Percentiles rank a stretch among this genome's conserved stretches.
These are phyloP conservation scores for Straminergon stramineum DNA, from an alignment of 225 moss, liverwort and hornwort species.

Conservation along the genomic window DNA sequence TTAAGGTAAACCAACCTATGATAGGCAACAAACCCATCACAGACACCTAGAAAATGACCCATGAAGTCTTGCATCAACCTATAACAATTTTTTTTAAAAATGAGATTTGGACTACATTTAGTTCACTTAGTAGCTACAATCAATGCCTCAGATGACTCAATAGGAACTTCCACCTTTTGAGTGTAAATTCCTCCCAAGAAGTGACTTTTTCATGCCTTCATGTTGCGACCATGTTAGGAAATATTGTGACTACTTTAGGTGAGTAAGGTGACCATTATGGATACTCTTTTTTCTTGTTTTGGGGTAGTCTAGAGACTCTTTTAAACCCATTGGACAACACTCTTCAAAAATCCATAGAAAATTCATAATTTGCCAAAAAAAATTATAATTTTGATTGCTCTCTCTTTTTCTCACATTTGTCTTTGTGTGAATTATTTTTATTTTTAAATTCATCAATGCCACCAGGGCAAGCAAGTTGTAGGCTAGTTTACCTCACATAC, in stretches of 20 bases:
- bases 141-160: no score
- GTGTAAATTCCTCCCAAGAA: accelerated
- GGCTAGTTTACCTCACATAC: neutral
- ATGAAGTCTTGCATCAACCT: neutral
- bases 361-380: neutral
- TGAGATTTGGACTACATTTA: neutral
- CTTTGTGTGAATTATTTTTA: neutral
- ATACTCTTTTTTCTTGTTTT: neutral
- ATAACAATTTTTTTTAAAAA: neutral
- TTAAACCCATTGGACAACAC: accelerated
- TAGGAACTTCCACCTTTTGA: neutral
- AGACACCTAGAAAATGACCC: neutral
- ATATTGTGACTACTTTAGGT: accelerated
- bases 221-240: accelerated
- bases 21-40: neutral
- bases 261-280: neutral
- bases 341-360: no score
- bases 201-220: neutral
- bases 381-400: no score
- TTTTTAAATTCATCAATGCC: neutral
- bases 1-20: no score
- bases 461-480: neutral
- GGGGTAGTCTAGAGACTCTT: neutral
- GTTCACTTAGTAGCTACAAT: neutral
- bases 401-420: neutral